A percentile compares a stretch with the other conserved stretches of the same genome.
These are phyloP conservation scores for Vitis vinifera DNA, from an alignment of 164 flowering plant genomes.

Conservation along the genomic window ASM3070453v1 NC_081805.1:9710501-9711000, in stretches of 20 bases:
- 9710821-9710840: not conserved
- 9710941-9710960: conserved; percentile 97
- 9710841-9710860: not conserved
- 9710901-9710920: conserved; percentile 18
- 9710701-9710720: not conserved
- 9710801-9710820: not conserved
- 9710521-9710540: no score
- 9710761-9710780: not conserved
- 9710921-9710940: conserved; percentile 71
- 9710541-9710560: no score
- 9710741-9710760: not conserved
- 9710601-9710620: no score
- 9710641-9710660: no score
- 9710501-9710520: no score
- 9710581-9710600: no score
- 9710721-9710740: not conserved
- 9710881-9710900: not conserved
- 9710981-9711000: conserved; percentile 34
- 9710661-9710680: no score
- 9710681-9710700: no score
- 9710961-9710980: conserved; percentile 60
- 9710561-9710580: no score
- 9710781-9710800: not conserved
- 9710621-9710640: no score
- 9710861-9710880: not conserved